These are phyloP conservation scores for Peziza echinospora DNA, from an alignment of 495 filamentous ascomycete species.

Conservation along the genomic window DNA sequence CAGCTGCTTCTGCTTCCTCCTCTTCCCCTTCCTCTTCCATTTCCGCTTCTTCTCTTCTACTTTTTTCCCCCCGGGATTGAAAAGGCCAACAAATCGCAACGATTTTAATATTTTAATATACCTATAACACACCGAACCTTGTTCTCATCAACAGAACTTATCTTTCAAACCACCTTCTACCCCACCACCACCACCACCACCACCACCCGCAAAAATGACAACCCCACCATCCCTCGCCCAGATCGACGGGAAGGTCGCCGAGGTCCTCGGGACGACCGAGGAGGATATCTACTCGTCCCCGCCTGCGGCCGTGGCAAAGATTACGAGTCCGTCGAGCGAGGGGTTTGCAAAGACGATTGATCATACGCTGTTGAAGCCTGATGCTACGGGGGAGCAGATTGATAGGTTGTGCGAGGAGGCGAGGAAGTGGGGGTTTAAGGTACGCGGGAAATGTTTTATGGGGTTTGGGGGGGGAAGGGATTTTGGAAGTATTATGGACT, in stretches of 20 bases:
- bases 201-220: too few species aligned
- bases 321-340: constrained; percentile 6
- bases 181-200: too few species aligned
- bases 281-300: constrained; percentile 5
- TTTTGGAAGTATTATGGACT: background rate
- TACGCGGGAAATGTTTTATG: constrained; percentile 11
- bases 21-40: too few species aligned
- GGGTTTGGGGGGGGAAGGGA: background rate
- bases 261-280: constrained; percentile 10
- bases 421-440: constrained; percentile 33
- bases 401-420: constrained; percentile 44
- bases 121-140: too few species aligned
- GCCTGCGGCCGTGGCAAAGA: background rate
- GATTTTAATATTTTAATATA: too few species aligned
- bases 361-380: constrained; percentile 40
- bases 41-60: too few species aligned
- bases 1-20: too few species aligned
- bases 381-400: constrained; percentile 32
- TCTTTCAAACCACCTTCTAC: too few species aligned
- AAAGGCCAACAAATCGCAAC: too few species aligned
- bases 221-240: constrained; percentile 10
- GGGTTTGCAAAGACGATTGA: constrained; percentile 29
- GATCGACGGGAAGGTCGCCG: constrained; percentile 11
- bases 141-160: too few species aligned
- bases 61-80: too few species aligned